A percentile compares a stretch with the other conserved stretches of the same genome.
These are phyloP conservation scores for Apodospora peruviana DNA, from an alignment of 495 filamentous ascomycete genomes.

Conservation along the genomic window DNA sequence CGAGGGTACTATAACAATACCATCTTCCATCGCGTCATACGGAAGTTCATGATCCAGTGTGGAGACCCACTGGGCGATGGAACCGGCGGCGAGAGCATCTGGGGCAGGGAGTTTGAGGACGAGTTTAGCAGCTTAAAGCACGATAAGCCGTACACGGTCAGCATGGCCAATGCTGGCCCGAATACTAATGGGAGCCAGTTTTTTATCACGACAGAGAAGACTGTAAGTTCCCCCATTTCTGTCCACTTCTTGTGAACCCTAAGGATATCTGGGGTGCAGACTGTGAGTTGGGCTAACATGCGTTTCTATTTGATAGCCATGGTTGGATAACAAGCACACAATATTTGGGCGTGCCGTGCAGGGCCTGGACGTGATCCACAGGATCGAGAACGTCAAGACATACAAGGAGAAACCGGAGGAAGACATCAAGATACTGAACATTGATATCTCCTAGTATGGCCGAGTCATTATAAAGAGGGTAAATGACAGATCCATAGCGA, in stretches of 20 bases:
- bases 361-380: conserved; percentile 91
- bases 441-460: conserved; percentile 41
- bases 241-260: background rate
- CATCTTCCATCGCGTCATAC: conserved; percentile 95
- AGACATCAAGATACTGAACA: conserved; percentile 95
- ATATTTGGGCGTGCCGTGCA: conserved; percentile 88
- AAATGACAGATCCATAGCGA: no score
- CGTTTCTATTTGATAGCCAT: conserved; percentile 48
- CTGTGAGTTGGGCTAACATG: background rate
- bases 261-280: background rate
- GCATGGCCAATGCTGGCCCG: conserved; percentile 94
- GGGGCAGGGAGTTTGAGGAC: conserved; percentile 93
- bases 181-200: conserved; percentile 82
- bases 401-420: conserved; percentile 95
- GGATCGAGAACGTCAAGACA: conserved; percentile 89
- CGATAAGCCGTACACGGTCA: conserved; percentile 92
- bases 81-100: conserved; percentile 93
- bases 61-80: conserved; percentile 94
- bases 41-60: conserved; percentile 97
- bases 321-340: conserved; percentile 95
- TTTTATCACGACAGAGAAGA: conserved; percentile 97
- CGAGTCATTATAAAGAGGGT: background rate
- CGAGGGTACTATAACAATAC: conserved; percentile 94
- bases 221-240: conserved; percentile 52
- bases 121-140: conserved; percentile 89